Evolutionary conservation across 2,329 filamentous ascomycete species (phyloP).

Genomic region (Xylariaceae sp.): DNA sequence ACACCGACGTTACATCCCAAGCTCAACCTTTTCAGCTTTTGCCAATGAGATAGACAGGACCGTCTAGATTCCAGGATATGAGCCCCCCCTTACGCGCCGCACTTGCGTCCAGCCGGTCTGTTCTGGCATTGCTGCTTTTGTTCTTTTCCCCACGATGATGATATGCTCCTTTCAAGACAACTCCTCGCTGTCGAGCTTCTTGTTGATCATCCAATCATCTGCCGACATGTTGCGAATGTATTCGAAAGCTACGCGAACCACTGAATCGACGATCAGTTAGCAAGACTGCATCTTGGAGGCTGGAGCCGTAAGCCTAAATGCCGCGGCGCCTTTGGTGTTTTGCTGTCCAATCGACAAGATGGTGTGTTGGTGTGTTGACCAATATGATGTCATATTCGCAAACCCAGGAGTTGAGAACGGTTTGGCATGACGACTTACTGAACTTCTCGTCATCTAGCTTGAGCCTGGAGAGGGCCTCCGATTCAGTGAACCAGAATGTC

Average conservation of each 20-base stretch:
- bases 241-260: conserved; percentile 30
- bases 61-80: background rate
- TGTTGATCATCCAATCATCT: conserved; percentile 27
- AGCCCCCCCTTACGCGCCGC: background rate
- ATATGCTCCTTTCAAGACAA: conserved; percentile 10
- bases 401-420: background rate
- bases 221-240: conserved; percentile 29
- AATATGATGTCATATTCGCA: background rate
- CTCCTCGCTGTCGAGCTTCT: conserved; percentile 15
- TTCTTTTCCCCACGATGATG: conserved; percentile 1
- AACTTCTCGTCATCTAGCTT: conserved; percentile 33
- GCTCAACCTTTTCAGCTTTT: conserved; percentile 5
- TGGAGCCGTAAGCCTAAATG: background rate
- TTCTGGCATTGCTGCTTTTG: conserved; percentile 4
- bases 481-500: conserved; percentile 30
- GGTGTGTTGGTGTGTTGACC: background rate
- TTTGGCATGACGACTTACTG: conserved; percentile 24
- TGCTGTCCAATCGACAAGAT: conserved; percentile 3
- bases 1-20: conserved; percentile 20
- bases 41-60: conserved; percentile 12
- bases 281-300: conserved; percentile 1
- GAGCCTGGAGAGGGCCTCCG: conserved; percentile 26
- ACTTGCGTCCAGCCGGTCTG: conserved; percentile 15
- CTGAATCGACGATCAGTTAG: conserved; percentile 21
- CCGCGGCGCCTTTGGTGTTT: background rate